These are phyloP conservation scores for Pisolithus sp. DNA, from an alignment of 768 basidiomycete species.

Conservation along the genomic window DNA sequence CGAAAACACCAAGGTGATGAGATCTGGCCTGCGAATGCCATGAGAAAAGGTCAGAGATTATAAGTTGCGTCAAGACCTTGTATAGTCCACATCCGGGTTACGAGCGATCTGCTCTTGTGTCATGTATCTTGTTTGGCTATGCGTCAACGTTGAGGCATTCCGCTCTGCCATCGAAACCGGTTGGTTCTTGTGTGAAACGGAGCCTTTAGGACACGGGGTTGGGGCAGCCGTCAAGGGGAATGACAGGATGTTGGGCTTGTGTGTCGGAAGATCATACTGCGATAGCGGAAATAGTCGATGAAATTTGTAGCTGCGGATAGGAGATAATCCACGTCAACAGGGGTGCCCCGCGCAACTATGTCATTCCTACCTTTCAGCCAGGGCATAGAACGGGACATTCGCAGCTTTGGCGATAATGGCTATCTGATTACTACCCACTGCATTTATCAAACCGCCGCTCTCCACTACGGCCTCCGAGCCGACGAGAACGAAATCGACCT, in stretches of 20 bases:
- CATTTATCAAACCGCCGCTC: conserved; percentile 87
- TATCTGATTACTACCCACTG: conserved; percentile 93
- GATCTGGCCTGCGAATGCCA: conserved; percentile 59
- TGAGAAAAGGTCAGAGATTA: conserved; percentile 16
- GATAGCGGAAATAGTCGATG: conserved; percentile 92
- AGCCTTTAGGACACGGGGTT: conserved; percentile 3
- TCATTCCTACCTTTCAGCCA: conserved; percentile 72
- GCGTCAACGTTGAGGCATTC: not conserved
- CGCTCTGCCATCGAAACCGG: conserved; percentile 3
- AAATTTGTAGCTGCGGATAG: conserved; percentile 80
- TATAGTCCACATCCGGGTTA: conserved; percentile 91
- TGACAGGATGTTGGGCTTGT: conserved; percentile 68
- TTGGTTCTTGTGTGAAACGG: conserved; percentile 2
- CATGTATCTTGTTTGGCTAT: conserved; percentile 36
- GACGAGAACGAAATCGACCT: conserved; percentile 91
- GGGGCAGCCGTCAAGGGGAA: conserved; percentile 42
- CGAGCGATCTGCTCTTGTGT: conserved; percentile 75
- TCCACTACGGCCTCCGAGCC: conserved; percentile 98
- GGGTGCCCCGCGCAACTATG: conserved; percentile 16
- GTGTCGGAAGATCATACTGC: conserved; percentile 82
- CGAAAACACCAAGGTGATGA: conserved; percentile 90
- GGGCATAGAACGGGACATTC: conserved; percentile 93
- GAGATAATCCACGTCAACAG: conserved; percentile 20
- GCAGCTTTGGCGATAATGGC: conserved; percentile 92
- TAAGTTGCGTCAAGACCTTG: conserved; percentile 48